Conservation (phyloP, 2,329 filamentous ascomycete genomes). For the Chaetomium olivaceum region DNA sequence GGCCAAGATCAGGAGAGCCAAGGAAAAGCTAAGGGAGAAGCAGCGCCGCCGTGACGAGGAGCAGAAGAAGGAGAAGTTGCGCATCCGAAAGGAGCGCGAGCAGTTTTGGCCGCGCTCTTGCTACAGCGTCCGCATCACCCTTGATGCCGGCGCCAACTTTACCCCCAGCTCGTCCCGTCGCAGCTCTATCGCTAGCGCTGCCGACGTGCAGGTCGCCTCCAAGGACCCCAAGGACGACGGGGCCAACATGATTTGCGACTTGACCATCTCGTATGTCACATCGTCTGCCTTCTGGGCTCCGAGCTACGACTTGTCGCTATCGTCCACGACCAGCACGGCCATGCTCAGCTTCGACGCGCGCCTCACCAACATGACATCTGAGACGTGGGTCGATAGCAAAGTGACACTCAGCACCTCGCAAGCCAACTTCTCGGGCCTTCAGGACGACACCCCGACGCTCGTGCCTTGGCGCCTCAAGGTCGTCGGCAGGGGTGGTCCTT, state of each 20-base stretch:
- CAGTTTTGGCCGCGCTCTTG: conserved; percentile 53
- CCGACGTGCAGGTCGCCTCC: conserved; percentile 52
- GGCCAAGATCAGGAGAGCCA: conserved; percentile 41
- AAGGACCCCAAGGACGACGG: conserved; percentile 47
- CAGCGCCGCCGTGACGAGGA: conserved; percentile 42
- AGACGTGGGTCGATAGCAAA: conserved; percentile 63
- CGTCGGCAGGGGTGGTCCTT: conserved; percentile 34
- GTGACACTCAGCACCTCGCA: conserved; percentile 65
- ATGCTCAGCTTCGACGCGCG: conserved; percentile 62
- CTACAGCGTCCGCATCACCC: conserved; percentile 53
- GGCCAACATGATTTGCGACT: conserved; percentile 40
- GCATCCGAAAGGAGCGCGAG: conserved; percentile 47
- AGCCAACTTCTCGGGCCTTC: conserved; percentile 56
- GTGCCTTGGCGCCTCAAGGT: conserved; percentile 59
- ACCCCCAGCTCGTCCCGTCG: conserved; percentile 50
- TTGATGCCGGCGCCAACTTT: conserved; percentile 48
- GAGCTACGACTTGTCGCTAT: conserved; percentile 63
- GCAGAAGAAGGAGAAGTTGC: conserved; percentile 44
- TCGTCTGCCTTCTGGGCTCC: conserved; percentile 59
- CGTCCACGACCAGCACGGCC: conserved; percentile 54
- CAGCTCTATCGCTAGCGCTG: conserved; percentile 52
- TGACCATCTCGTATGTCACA: conserved; percentile 62
- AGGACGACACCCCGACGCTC: conserved; percentile 56
- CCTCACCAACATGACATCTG: conserved; percentile 62
- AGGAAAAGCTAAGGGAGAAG: conserved; percentile 37